A percentile compares a stretch with the other conserved stretches of the same genome.
Evolutionary conservation across 331 rosid genomes (phyloP).

Genomic region (Malus hybrid): DNA sequence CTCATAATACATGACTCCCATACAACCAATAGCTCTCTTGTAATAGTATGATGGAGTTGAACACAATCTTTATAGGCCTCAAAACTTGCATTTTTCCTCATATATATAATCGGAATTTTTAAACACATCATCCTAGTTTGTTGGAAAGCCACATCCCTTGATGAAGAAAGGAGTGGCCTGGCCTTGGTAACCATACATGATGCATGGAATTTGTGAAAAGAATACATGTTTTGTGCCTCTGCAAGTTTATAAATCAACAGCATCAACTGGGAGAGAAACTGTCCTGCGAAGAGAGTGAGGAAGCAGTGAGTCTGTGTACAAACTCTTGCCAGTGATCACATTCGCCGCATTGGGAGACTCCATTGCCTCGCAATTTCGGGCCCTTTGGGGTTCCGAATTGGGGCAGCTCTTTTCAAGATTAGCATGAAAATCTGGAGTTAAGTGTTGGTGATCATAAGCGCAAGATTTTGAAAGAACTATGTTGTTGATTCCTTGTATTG

Average conservation of each 20-base stretch:
- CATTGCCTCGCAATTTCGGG: constrained; percentile 35
- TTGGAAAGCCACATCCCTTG: not conserved
- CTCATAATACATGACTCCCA: not conserved
- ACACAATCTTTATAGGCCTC: not conserved
- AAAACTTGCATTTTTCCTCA: constrained; percentile 1
- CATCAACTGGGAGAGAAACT: constrained; percentile 78
- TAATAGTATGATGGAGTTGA: not conserved
- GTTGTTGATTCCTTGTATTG: constrained; percentile 12
- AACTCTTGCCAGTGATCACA: constrained; percentile 31
- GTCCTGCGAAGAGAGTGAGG: constrained; percentile 62
- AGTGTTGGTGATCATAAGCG: constrained; percentile 8
- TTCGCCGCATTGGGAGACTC: constrained; percentile 26
- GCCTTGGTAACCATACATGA: constrained; percentile 17
- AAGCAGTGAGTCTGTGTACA: constrained; percentile 34
- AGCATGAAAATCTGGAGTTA: constrained; percentile 19
- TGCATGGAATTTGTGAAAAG: constrained; percentile 35
- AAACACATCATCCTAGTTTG: not conserved
- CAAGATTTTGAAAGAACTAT: constrained; percentile 22
- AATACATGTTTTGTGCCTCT: constrained; percentile 28
- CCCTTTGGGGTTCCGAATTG: constrained; percentile 42
- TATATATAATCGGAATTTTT: not conserved
- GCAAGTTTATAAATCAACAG: constrained; percentile 46
- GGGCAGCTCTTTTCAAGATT: constrained; percentile 36
- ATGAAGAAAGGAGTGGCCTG: constrained; percentile 5
- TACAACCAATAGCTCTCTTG: not conserved